Evolutionary conservation across 345 rosid species (phyloP), one percentile per base, ranked within the genome.

Genomic region (Eucalyptus paniculata): DNA sequence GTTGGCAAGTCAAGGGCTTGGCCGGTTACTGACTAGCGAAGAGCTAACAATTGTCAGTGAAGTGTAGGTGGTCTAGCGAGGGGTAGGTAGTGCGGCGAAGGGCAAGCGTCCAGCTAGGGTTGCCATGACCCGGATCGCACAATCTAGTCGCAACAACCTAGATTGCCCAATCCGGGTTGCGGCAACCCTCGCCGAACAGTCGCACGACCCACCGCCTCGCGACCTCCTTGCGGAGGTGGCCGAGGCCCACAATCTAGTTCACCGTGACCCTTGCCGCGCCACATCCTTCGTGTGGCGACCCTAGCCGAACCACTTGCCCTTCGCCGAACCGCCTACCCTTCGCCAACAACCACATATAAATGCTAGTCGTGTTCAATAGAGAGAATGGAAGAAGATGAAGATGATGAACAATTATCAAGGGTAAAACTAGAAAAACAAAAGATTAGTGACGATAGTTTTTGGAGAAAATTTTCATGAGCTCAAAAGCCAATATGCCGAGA

Each of bases 261-360:
- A 0, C 0, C 0, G 1, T 53, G 58, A 21, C 58, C 26, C 58
- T 53, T 2, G 10, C 1, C 2, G 0, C 2, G 58, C 24, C 24
- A 0, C 11, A 7, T 53, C 58, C 58, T 53, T 4, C 0, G 0
- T 0, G 2, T 0, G 26, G 5, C 0, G 11, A 53, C 58, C 58
- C 11, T 53, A 53, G 11, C 9, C 0, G 0, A 9, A 53, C 58
- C 11, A 53, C 58, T 2, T 53, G 5, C 58, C 58, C 11, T 53
- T 53, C 2, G 9, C 2, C 1, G 1, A 8, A 19, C 10, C 2
- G 2, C 56, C 2, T 53, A 1, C 10, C 58, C 9, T 53, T 53
- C 2, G 0, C 1, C 5, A 0, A 0, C 5, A 0, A 53, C 58
- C 58, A 53, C 2, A 0, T 23, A 0, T 53, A 21, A 9, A 53